Base-by-base conservation (phyloP, 1,139 yeast genomes). In the Blastobotrys petasosporus region DNA sequence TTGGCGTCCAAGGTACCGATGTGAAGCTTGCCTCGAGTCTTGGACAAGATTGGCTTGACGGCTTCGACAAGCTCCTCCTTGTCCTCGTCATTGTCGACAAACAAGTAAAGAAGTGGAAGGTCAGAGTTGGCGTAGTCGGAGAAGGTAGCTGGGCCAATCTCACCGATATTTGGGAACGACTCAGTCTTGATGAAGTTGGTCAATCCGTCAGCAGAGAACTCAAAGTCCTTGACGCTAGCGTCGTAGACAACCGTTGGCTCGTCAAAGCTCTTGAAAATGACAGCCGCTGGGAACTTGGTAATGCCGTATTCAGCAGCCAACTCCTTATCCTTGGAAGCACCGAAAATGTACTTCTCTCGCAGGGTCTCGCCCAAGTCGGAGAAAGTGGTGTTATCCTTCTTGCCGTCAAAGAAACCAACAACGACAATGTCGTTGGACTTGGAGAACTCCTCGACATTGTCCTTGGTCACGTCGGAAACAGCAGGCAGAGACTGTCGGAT, bases 1-100 rank as follows among this genome's bases (percentile, higher is more conserved):
- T 72, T 64, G 49, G 96, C 94, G 63, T 92, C 94, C 61, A 92
- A 75, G 64, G 88, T 90, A 56, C 85, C 97, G 66, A 94, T 82
- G 73, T 85, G 85, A 57, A 90, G 67, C 65, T 78, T 75, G 57
- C 96, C 96, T 74, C 90, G 80, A 71, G 76, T 72, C 63, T 77
- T 70, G 69, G 82, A 81, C 57, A 90, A 94, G 62, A 85, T 70
- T 49, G 79, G 75, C 53, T 63, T 68, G 63, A 90, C 75, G 42
- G 70, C 64, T 38, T 74, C 72, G 46, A 70, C 70, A 54, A 78
- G 75, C 30, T 71, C 73, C 37, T 70, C 77, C 65, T 82, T 79
- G 70, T 86, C 82, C 55, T 80, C 90, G 41, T 74, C 76, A 42
- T 75, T 68, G 55, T 76, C 80, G 73, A 84, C 86, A 73, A 92